Evolutionary conservation across 176 grass and related monocot species (phyloP).

Genomic region (Juncus inflexus): DNA sequence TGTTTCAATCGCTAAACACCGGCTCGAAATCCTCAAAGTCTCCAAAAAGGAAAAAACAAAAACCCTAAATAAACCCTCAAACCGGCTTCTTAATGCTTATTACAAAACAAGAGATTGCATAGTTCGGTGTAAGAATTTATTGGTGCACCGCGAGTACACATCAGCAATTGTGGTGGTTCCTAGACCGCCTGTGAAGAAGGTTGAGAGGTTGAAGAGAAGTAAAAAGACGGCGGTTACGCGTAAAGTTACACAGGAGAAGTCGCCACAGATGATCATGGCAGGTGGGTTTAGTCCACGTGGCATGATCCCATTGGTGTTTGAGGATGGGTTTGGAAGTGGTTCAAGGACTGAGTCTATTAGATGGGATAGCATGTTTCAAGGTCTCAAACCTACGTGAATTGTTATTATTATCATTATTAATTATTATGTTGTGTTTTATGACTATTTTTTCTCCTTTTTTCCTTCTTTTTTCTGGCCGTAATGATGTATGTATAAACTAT

Average conservation of each 20-base stretch:
- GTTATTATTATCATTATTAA: background rate
- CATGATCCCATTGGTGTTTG: constrained; percentile 15
- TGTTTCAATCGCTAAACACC: constrained; percentile 78
- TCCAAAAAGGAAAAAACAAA: constrained; percentile 26
- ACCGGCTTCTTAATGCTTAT: background rate
- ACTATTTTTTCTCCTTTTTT: too few relatives aligned
- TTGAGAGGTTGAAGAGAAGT: constrained; percentile 20
- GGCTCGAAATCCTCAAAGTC: constrained; percentile 82
- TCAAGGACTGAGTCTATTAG: constrained; percentile 5
- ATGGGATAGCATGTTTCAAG: constrained; percentile 31
- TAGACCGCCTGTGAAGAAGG: background rate
- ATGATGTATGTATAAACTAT: too few relatives aligned
- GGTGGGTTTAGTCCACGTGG: background rate
- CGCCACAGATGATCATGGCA: constrained; percentile 15
- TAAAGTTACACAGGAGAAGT: background rate
- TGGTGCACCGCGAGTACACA: constrained; percentile 15
- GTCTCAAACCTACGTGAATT: constrained; percentile 27
- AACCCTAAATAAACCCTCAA: background rate
- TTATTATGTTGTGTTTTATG: too few relatives aligned
- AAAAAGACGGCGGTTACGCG: background rate
- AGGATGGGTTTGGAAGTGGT: constrained; percentile 15
- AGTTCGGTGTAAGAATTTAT: background rate
- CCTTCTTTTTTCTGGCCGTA: too few relatives aligned
- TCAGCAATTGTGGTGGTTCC: constrained; percentile 19
- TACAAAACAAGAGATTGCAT: background rate